Evolutionary conservation across 2,329 filamentous ascomycete genomes (phyloP).

Genomic region (Phialophora macrospora): DNA sequence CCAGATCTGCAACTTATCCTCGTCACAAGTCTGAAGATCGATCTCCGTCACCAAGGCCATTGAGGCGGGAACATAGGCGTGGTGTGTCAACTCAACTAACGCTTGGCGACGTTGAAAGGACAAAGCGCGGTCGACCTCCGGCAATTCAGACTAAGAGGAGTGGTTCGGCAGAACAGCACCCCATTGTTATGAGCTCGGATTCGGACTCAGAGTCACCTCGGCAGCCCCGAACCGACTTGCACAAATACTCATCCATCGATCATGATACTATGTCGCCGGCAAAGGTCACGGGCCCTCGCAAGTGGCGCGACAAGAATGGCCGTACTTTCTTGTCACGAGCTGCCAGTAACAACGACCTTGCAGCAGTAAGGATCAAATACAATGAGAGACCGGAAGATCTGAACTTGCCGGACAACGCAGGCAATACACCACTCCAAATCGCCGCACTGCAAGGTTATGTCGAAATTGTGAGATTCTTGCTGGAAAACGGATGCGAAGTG

Average conservation of each 20-base stretch:
- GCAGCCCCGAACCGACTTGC: conserved; percentile 46
- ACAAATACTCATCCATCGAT: conserved; percentile 50
- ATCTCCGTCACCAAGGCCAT: conserved; percentile 40
- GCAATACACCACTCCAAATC: conserved; percentile 95
- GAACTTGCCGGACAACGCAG: conserved; percentile 88
- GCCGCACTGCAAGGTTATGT: conserved; percentile 85
- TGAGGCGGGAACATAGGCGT: conserved; percentile 37
- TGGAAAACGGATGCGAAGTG: conserved; percentile 81
- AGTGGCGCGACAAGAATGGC: conserved; percentile 88
- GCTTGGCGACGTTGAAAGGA: conserved; percentile 37
- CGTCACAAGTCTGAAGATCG: conserved; percentile 38
- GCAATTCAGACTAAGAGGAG: conserved; percentile 51
- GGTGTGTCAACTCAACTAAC: conserved; percentile 41
- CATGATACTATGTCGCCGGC: conserved; percentile 65
- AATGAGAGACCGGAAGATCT: conserved; percentile 83
- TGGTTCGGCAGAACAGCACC: conserved; percentile 49
- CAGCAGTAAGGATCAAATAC: conserved; percentile 74
- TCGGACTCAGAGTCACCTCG: conserved; percentile 47
- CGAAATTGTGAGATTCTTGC: conserved; percentile 83
- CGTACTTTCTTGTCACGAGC: conserved; percentile 89
- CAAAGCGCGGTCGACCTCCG: conserved; percentile 48
- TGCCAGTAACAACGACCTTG: conserved; percentile 82
- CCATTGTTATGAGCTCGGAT: conserved; percentile 31
- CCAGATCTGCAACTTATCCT: conserved; percentile 42
- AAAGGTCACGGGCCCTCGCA: conserved; percentile 72